These are phyloP conservation scores for Hypomontagnella monticulosa DNA, from an alignment of 495 filamentous ascomycete genomes.

Conservation along the genomic window DNA sequence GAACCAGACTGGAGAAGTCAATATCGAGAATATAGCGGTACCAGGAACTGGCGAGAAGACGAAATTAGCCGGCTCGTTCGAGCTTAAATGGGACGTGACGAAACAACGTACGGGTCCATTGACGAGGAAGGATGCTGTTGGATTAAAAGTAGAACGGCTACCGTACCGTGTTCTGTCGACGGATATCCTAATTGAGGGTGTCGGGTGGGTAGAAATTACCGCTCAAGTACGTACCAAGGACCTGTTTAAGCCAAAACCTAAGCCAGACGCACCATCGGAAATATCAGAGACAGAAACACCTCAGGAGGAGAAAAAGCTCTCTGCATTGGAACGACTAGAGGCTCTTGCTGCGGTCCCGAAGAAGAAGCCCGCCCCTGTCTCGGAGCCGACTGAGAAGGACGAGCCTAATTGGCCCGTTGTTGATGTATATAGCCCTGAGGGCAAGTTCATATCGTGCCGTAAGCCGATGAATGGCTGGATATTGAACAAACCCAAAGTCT, in stretches of 20 bases:
- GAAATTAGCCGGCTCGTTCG: constrained; percentile 75
- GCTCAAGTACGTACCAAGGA: constrained; percentile 75
- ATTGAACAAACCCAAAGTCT: constrained; percentile 50
- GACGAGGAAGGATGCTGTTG: constrained; percentile 59
- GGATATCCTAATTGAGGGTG: constrained; percentile 89
- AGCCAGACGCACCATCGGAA: constrained; percentile 10
- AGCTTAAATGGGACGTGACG: constrained; percentile 84
- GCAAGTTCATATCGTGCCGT: constrained; percentile 75
- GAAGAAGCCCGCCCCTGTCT: constrained; percentile 22
- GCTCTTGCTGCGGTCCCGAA: constrained; percentile 25
- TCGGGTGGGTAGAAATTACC: constrained; percentile 91
- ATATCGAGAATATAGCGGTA: constrained; percentile 67
- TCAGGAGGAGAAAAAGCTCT: constrained; percentile 25
- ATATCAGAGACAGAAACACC: constrained; percentile 12
- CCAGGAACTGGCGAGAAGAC: constrained; percentile 65
- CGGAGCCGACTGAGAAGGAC: constrained; percentile 6
- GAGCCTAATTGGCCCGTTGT: constrained; percentile 69
- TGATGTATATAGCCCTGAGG: constrained; percentile 86
- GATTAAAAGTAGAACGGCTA: constrained; percentile 65
- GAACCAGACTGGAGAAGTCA: constrained; percentile 61
- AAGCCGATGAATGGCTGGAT: constrained; percentile 79
- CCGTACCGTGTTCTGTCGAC: constrained; percentile 81
- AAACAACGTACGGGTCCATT: constrained; percentile 71
- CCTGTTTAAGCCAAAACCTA: constrained; percentile 36
- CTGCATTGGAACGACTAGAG: constrained; percentile 35